Evolutionary conservation across 805 yeast species (phyloP).

Genomic region (Ogataea pilisensis): DNA sequence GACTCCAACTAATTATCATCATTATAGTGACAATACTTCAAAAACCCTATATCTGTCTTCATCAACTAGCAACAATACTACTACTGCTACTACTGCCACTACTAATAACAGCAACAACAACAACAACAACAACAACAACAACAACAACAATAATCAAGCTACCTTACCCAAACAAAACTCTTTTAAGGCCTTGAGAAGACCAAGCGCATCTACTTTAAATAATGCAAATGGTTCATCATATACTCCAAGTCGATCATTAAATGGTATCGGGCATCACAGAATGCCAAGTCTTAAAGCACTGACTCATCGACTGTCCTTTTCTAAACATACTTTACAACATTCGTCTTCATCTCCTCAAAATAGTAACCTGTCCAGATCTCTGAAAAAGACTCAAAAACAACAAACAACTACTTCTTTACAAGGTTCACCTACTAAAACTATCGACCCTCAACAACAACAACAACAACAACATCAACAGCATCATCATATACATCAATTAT

Average conservation of each 20-base stretch:
- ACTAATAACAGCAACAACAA: slow-evolving; percentile 3
- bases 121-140: not conserved
- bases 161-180: too few species aligned
- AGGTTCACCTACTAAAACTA: too few species aligned
- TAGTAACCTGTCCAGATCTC: slow-evolving; percentile 21
- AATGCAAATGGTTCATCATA: not conserved
- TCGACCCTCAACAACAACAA: slow-evolving; percentile 4
- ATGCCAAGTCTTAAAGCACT: slow-evolving; percentile 18
- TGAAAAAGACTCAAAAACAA: slow-evolving; percentile 12
- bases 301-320: slow-evolving; percentile 26
- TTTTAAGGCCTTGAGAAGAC: not conserved
- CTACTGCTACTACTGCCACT: too few species aligned
- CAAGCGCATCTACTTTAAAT: not conserved
- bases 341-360: slow-evolving; percentile 4
- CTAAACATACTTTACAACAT: slow-evolving; percentile 21
- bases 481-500: slow-evolving; percentile 4
- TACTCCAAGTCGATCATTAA: not conserved
- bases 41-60: too few species aligned
- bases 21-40: too few species aligned
- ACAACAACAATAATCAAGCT: not conserved
- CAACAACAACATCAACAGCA: too few species aligned
- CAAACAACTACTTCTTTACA: slow-evolving; percentile 1
- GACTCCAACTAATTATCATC: too few species aligned
- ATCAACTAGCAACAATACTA: too few species aligned
- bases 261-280: slow-evolving; percentile 6